Conservation (phyloP, 345 rosid species). For the Excoecaria cochinchinensis region DNA sequence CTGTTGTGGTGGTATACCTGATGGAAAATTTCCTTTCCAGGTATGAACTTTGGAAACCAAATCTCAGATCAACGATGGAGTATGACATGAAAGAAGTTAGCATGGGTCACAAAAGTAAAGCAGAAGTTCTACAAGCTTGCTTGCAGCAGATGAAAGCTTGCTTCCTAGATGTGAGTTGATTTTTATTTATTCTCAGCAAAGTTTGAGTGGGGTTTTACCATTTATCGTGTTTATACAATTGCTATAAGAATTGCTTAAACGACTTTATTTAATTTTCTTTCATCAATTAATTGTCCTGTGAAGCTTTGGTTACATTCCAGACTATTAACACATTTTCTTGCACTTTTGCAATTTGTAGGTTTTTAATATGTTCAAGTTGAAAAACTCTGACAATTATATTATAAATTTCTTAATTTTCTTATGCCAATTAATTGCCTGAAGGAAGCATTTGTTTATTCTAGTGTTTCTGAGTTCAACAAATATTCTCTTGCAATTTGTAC, state of each 20-base stretch:
- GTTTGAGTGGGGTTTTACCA: background rate
- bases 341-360: background rate
- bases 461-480: background rate
- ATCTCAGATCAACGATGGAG: constrained; percentile 94
- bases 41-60: constrained; percentile 97
- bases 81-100: constrained; percentile 92
- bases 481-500: background rate
- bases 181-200: background rate
- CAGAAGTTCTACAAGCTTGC: constrained; percentile 77
- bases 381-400: too few relatives aligned
- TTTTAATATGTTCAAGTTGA: background rate
- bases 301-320: background rate
- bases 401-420: background rate
- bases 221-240: background rate
- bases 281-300: too few relatives aligned
- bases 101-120: constrained; percentile 72
- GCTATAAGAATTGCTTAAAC: background rate
- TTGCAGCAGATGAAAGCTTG: constrained; percentile 98
- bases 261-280: too few relatives aligned
- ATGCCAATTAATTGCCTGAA: background rate
- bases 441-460: background rate
- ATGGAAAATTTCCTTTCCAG: constrained; percentile 38
- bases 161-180: constrained; percentile 79
- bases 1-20: constrained; percentile 3
- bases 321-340: background rate